Percentiles rank a stretch among this genome's conserved stretches.
These are phyloP conservation scores for Pisolithus thermaeus DNA, from an alignment of 1,284 basidiomycete genomes.

Conservation along the genomic window DNA sequence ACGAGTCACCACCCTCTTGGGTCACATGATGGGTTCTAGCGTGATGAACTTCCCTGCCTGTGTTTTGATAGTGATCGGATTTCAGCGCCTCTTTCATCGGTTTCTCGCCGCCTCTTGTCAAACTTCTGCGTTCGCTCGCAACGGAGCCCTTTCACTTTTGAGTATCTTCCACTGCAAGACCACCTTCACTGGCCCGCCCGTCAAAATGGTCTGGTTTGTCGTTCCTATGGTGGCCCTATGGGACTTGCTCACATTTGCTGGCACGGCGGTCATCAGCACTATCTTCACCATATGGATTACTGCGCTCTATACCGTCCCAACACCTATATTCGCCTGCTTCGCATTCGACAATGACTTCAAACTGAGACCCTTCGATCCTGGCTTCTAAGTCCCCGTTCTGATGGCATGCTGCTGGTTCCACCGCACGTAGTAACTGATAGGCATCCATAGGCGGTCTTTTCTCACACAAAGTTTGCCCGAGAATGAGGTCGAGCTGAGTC, in stretches of 20 bases:
- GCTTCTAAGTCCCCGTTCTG: constrained; percentile 33
- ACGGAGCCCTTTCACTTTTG: constrained; percentile 70
- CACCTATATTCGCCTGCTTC: constrained; percentile 50
- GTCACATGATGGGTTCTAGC: no score
- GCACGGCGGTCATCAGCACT: constrained; percentile 56
- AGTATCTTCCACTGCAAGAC: constrained; percentile 60
- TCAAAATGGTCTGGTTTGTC: constrained; percentile 62
- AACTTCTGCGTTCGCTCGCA: constrained; percentile 56
- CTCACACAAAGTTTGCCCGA: constrained; percentile 42
- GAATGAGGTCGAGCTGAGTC: no score
- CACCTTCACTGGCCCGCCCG: constrained; percentile 55
- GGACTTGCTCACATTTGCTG: constrained; percentile 61
- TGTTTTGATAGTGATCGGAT: not conserved
- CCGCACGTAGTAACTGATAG: not conserved
- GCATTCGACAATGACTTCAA: constrained; percentile 49
- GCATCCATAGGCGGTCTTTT: constrained; percentile 2
- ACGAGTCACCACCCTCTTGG: no score
- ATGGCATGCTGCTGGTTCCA: no score
- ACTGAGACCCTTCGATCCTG: constrained; percentile 63
- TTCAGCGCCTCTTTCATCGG: constrained; percentile 19
- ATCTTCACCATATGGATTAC: constrained; percentile 60
- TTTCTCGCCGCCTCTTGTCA: constrained; percentile 56
- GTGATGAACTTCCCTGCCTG: no score
- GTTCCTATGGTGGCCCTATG: constrained; percentile 41
- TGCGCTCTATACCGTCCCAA: constrained; percentile 55